Evolutionary conservation across 1,284 basidiomycete genomes (phyloP), one percentile per base, ranked within the genome.

Genomic region (Ustilago loliicola): DNA sequence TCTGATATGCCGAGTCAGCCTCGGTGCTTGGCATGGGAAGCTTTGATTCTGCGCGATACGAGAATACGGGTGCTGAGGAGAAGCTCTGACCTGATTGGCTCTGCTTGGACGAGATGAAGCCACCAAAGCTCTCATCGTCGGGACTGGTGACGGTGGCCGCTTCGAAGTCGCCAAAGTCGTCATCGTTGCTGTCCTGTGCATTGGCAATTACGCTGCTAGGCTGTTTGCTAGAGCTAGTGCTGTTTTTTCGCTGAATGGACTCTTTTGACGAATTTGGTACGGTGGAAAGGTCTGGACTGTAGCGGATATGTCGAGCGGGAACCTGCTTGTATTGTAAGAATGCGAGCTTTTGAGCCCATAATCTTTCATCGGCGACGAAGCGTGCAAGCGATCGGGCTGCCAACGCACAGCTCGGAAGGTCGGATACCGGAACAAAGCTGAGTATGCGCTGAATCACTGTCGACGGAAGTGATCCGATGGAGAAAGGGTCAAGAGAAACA

Each of bases 81-180:
- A 75, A 72, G 57, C 55, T 68, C 21, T 74, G 63, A 1, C 71
- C 69, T 4, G 29, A 56, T 17, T 70, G 56, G 17, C 57, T 60
- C 13, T 56, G 57, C 23, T 63, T 71, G 8, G 64, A 67, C 1
- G 71, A 64, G 7, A 89, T 85, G 50, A 91, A 96, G 84, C 96
- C 95, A 0, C 95, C 72, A 59, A 81, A 81, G 59, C 47, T 60
- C 17, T 80, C 79, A 40, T 78, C 77, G 9, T 71, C 73, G 0
- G 68, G 62, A 27, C 61, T 64, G 1, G 71, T 60, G 58, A 71
- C 61, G 45, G 60, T 67, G 0, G 64, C 75, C 0, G 60, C 45
- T 61, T 66, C 59, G 62, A 81, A 78, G 60, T 80, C 77, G n/a
- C 83, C 95, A 88, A 98, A 98, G 42, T 96, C 95, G 77, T 96